phyloP scores from a whole-genome alignment of 2,329 filamentous ascomycete genomes.

The Talaromyces sp. region DNA sequence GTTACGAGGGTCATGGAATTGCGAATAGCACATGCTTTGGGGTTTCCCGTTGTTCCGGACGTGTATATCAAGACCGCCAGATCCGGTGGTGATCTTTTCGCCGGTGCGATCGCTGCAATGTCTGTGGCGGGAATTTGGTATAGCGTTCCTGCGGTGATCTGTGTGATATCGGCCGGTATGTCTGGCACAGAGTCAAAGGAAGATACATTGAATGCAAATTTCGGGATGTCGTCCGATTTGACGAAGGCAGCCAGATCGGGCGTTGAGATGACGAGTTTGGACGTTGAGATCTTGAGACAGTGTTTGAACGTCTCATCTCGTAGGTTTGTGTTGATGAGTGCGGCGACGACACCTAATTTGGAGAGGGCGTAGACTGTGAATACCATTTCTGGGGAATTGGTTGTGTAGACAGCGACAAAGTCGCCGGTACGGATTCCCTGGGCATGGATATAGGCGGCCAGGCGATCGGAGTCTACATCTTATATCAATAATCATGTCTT shows the following conservation, averaged over 20 bases:
- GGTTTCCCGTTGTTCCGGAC: conserved; percentile 48
- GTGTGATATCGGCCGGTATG: conserved; percentile 22
- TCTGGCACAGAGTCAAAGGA: conserved; percentile 32
- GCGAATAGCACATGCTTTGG: conserved; percentile 44
- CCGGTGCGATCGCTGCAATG: conserved; percentile 25
- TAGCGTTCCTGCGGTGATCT: conserved; percentile 26
- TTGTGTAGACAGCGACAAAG: conserved; percentile 46
- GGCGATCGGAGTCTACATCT: conserved; percentile 40
- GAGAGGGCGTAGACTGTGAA: conserved; percentile 44
- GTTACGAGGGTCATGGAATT: conserved; percentile 39
- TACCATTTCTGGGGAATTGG: conserved; percentile 50
- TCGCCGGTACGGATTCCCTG: conserved; percentile 39
- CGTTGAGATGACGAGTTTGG: conserved; percentile 43
- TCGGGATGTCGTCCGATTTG: conserved; percentile 32
- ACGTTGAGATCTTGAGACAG: conserved; percentile 42
- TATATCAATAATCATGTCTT: not conserved
- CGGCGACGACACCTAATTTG: conserved; percentile 45
- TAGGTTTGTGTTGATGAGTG: conserved; percentile 47
- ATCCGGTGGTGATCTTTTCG: conserved; percentile 36
- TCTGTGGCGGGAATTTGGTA: conserved; percentile 26
- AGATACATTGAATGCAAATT: conserved; percentile 37
- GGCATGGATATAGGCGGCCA: conserved; percentile 42
- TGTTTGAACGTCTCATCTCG: conserved; percentile 46
- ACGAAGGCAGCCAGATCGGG: conserved; percentile 42
- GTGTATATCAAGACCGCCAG: conserved; percentile 45